Percentiles rank a stretch among this genome's conserved stretches.
Conservation (phyloP, 345 rosid species). For the Brassica carinata region DNA sequence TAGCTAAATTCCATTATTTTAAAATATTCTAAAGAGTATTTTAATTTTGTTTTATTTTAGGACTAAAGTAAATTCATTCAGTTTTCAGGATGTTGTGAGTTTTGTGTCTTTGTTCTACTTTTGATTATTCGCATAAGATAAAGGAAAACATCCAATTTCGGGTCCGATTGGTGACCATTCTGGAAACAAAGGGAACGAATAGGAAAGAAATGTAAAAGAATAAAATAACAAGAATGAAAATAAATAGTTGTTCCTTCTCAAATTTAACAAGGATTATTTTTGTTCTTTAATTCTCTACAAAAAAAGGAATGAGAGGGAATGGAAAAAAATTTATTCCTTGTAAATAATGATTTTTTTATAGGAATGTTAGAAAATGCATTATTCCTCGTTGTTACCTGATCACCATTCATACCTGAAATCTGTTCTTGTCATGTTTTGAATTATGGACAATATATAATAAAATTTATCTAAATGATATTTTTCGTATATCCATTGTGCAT, state of each 20-base stretch:
- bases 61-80: background rate
- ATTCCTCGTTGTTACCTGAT: no score
- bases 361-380: no score
- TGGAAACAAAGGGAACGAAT: no score
- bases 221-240: no score
- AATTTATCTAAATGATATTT: background rate
- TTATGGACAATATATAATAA: background rate
- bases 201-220: no score
- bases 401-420: background rate
- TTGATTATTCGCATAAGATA: constrained; percentile 11
- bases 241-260: no score
- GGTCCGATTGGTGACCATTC: no score
- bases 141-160: background rate
- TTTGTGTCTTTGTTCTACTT: constrained; percentile 3
- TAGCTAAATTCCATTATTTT: constrained; percentile 1
- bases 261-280: no score
- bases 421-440: constrained; percentile 19
- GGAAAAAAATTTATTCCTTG: no score
- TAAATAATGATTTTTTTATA: no score
- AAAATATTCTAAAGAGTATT: background rate
- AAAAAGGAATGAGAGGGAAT: no score
- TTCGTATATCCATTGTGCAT: background rate
- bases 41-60: background rate
- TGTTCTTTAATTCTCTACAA: no score
- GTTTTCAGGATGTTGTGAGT: constrained; percentile 1